Evolutionary conservation across 2,329 filamentous ascomycete species (phyloP).

Genomic region (Nemania serpens): DNA sequence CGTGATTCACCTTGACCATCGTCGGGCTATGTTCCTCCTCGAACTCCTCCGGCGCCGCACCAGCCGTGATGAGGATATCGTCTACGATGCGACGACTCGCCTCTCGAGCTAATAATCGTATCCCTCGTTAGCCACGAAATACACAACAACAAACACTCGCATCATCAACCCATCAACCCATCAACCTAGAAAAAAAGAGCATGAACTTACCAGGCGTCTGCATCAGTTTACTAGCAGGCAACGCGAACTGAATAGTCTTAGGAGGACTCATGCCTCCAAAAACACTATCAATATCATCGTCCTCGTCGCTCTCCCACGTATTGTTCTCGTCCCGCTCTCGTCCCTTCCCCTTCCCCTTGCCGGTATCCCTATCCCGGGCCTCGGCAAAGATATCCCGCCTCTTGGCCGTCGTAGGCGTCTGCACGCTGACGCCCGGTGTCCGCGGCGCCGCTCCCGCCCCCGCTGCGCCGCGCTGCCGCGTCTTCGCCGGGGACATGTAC

Average conservation of each 20-base stretch:
- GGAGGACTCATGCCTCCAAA: conserved; percentile 83
- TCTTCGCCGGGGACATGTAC: conserved; percentile 74
- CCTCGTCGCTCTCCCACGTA: conserved; percentile 77
- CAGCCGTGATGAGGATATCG: conserved; percentile 77
- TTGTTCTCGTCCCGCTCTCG: conserved; percentile 48
- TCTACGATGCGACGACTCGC: conserved; percentile 82
- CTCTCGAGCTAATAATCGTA: conserved; percentile 65
- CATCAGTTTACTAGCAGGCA: conserved; percentile 75
- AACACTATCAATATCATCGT: conserved; percentile 59
- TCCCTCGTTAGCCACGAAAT: background rate
- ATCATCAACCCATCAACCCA: too few relatives aligned
- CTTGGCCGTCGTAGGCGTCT: conserved; percentile 68
- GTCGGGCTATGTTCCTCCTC: conserved; percentile 65
- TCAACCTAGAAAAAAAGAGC: background rate
- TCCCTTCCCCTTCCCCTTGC: conserved; percentile 32
- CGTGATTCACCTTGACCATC: conserved; percentile 67
- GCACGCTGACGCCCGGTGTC: conserved; percentile 84
- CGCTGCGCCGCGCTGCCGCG: conserved; percentile 49
- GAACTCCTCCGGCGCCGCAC: conserved; percentile 61
- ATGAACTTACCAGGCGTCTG: conserved; percentile 72
- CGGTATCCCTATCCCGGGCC: conserved; percentile 32
- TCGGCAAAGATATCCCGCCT: conserved; percentile 56
- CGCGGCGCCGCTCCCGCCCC: conserved; percentile 52
- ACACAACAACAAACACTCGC: too few relatives aligned
- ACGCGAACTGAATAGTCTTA: conserved; percentile 87